Evolutionary conservation across 352 stramenopile genomes (phyloP).

Genomic region (Globisporangium solare): DNA sequence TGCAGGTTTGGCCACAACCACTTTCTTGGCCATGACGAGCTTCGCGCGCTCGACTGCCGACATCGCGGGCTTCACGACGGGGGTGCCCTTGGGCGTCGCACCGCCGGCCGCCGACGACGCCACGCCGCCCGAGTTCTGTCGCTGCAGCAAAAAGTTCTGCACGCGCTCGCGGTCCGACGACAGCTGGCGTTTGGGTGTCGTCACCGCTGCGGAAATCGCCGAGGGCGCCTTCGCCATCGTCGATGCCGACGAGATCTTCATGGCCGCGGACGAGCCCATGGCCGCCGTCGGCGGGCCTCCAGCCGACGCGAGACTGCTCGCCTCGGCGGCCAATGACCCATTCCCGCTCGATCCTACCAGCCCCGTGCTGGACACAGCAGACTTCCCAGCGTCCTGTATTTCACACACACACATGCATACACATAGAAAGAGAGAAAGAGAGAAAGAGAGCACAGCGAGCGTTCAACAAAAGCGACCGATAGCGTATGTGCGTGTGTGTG

Average conservation of each 20-base stretch:
- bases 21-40: slow-evolving; percentile 74
- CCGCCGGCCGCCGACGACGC: not conserved
- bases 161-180: slow-evolving; percentile 52
- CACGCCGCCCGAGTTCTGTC: slow-evolving; percentile 20
- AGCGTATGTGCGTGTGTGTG: no score
- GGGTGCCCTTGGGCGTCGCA: slow-evolving; percentile 4
- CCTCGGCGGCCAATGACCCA: slow-evolving; percentile 2
- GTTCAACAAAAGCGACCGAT: not conserved
- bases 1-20: slow-evolving; percentile 19
- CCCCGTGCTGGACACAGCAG: not conserved
- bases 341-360: not conserved
- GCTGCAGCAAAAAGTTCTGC: slow-evolving; percentile 63
- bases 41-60: slow-evolving; percentile 73
- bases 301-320: slow-evolving; percentile 2
- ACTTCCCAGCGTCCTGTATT: slow-evolving; percentile 13
- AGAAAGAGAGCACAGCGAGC: no score
- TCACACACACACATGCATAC: not conserved
- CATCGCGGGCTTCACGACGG: slow-evolving; percentile 29
- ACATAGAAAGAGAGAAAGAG: not conserved
- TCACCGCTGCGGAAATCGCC: slow-evolving; percentile 5
- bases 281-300: not conserved
- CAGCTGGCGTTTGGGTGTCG: slow-evolving; percentile 46
- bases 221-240: slow-evolving; percentile 7
- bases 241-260: slow-evolving; percentile 2
- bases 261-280: slow-evolving; percentile 1